Evolutionary conservation across 1,139 yeast species (phyloP).

Genomic region (Diutina neorugosa): DNA sequence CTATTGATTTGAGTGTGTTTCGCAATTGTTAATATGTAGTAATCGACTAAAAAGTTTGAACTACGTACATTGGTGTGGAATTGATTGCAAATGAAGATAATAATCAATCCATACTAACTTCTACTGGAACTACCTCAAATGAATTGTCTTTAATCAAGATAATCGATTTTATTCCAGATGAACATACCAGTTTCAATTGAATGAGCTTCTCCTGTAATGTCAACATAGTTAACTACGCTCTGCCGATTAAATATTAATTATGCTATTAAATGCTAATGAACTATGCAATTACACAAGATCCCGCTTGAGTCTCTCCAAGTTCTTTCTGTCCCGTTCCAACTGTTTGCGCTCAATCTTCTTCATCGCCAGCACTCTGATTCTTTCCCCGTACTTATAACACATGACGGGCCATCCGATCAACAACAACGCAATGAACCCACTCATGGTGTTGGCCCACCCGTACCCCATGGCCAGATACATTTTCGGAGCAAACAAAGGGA

Average conservation of each 20-base stretch:
- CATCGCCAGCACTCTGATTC: constrained; percentile 45
- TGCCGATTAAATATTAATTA: background rate
- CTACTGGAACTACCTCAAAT: too few relatives aligned
- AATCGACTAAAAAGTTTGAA: too few relatives aligned
- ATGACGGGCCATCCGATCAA: constrained; percentile 51
- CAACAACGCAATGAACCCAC: constrained; percentile 41
- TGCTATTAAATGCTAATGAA: background rate
- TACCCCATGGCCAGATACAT: constrained; percentile 37
- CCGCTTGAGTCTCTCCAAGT: constrained; percentile 15
- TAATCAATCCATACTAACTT: too few relatives aligned
- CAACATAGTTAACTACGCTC: too few relatives aligned
- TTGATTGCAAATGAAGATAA: too few relatives aligned
- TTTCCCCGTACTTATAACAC: constrained; percentile 44
- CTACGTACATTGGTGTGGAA: too few relatives aligned
- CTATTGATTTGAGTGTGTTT: too few relatives aligned
- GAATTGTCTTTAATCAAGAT: too few relatives aligned
- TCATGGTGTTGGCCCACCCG: constrained; percentile 59
- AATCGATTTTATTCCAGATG: too few relatives aligned
- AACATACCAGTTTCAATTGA: too few relatives aligned
- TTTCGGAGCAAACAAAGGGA: constrained; percentile 35
- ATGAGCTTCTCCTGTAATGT: too few relatives aligned
- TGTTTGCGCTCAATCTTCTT: constrained; percentile 18
- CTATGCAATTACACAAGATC: background rate
- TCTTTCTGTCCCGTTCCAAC: constrained; percentile 26
- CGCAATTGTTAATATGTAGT: too few relatives aligned